These are phyloP conservation scores for Fusarium bactridioides DNA, from an alignment of 2,329 filamentous ascomycete species.

Conservation along the genomic window DNA sequence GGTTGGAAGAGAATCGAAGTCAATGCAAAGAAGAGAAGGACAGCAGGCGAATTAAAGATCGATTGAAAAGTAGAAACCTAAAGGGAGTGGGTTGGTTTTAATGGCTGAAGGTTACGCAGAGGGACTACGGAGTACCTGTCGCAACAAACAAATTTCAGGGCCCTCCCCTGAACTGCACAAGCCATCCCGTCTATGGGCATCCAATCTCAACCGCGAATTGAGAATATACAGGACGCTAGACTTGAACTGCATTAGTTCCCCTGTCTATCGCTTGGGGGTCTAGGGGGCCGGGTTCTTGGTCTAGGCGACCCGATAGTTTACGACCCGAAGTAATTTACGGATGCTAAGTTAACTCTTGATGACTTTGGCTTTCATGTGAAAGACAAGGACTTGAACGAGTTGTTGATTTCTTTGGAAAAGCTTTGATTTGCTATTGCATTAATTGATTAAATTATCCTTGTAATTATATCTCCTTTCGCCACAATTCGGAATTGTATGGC, in stretches of 20 bases:
- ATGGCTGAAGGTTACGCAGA: constrained; percentile 31
- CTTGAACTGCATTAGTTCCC: constrained; percentile 19
- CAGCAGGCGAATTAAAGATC: constrained; percentile 21
- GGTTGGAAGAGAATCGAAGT: background rate
- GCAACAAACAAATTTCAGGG: constrained; percentile 44
- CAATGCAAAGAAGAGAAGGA: background rate
- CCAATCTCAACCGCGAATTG: constrained; percentile 42
- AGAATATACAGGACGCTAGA: constrained; percentile 32
- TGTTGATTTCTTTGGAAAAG: background rate
- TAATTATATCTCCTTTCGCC: background rate
- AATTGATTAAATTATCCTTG: constrained; percentile 1
- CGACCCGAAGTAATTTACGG: background rate
- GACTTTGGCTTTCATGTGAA: constrained; percentile 10
- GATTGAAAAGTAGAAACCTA: constrained; percentile 17
- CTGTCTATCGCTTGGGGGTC: constrained; percentile 27
- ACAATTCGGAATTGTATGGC: constrained; percentile 12
- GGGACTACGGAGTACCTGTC: constrained; percentile 33
- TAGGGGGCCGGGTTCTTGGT: constrained; percentile 15
- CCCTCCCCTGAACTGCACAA: constrained; percentile 41
- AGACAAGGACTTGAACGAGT: background rate
- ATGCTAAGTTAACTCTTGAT: constrained; percentile 2
- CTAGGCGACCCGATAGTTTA: constrained; percentile 14
- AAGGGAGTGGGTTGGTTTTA: constrained; percentile 38
- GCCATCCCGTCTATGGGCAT: constrained; percentile 28
- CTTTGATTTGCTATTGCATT: constrained; percentile 6